These are phyloP conservation scores for Chrysanthemum lavandulifolium DNA, from an alignment of 129 eudicot species.

Conservation along the genomic window DNA sequence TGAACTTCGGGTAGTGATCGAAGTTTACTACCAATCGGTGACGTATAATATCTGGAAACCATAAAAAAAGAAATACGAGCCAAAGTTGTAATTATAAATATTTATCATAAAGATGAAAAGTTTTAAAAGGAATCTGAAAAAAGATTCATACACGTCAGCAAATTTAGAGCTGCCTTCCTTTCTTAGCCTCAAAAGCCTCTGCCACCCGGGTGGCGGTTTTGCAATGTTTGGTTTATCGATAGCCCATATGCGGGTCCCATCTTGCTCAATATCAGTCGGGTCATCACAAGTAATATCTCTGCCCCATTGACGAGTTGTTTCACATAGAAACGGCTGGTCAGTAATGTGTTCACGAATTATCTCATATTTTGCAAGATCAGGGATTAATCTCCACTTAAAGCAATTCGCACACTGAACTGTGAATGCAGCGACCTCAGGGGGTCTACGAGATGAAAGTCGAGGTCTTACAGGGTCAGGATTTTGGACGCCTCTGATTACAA, in stretches of 20 bases:
- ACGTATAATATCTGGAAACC: constrained; percentile 62
- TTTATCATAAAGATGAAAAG: constrained; percentile 14
- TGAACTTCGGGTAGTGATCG: constrained; percentile 78
- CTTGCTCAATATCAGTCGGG: constrained; percentile 74
- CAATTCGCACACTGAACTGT: constrained; percentile 88
- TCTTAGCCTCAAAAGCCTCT: constrained; percentile 73
- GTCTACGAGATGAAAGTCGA: constrained; percentile 17
- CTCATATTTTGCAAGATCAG: constrained; percentile 78
- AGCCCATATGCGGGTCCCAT: constrained; percentile 91
- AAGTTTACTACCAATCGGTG: constrained; percentile 79
- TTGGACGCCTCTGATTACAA: constrained; percentile 25
- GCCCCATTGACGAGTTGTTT: constrained; percentile 80
- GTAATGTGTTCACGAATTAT: constrained; percentile 75
- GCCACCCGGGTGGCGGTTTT: constrained; percentile 91
- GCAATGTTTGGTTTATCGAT: constrained; percentile 93
- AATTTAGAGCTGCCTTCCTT: constrained; percentile 75
- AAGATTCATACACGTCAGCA: constrained; percentile 79
- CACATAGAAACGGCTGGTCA: constrained; percentile 71
- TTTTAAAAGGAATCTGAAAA: background rate
- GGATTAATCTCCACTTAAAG: constrained; percentile 86
- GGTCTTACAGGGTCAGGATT: constrained; percentile 26
- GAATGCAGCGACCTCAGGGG: constrained; percentile 77
- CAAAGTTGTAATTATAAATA: background rate
- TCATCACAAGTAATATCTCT: constrained; percentile 77
- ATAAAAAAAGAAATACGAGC: background rate